These are phyloP conservation scores for Saccharomyces hybrid DNA, from an alignment of 1,139 yeast species.

Conservation along the genomic window DNA sequence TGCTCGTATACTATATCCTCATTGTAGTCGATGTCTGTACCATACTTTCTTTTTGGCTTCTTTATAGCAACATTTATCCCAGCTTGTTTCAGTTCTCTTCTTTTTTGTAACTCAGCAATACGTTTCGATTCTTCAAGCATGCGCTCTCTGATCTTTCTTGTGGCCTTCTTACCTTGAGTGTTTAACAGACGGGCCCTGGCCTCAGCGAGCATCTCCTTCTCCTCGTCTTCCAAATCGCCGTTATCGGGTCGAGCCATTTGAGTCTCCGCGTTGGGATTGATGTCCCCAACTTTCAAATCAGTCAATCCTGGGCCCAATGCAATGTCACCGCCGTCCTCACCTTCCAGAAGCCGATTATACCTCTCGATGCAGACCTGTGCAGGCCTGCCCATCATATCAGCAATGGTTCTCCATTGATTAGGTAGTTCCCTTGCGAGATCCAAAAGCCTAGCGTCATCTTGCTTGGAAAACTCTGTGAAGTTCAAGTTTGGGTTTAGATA, in stretches of 20 bases:
- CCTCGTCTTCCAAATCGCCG: constrained; percentile 78
- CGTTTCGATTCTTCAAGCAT: constrained; percentile 68
- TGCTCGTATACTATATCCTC: constrained; percentile 78
- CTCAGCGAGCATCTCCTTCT: constrained; percentile 85
- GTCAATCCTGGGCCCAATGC: constrained; percentile 42
- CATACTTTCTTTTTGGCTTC: constrained; percentile 43
- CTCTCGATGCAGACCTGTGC: constrained; percentile 87
- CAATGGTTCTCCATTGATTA: constrained; percentile 90
- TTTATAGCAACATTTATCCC: constrained; percentile 54
- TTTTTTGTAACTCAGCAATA: constrained; percentile 67
- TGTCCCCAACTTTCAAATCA: constrained; percentile 42
- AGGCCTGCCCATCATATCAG: constrained; percentile 73
- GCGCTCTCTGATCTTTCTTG: constrained; percentile 80
- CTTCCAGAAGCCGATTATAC: constrained; percentile 69
- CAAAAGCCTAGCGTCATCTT: constrained; percentile 70
- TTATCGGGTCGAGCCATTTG: constrained; percentile 78
- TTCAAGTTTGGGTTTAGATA: constrained; percentile 71
- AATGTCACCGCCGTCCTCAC: constrained; percentile 42
- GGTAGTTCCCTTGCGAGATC: constrained; percentile 67
- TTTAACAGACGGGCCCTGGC: constrained; percentile 88
- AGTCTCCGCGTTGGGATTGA: constrained; percentile 71
- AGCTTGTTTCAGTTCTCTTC: constrained; percentile 81
- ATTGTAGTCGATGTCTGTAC: constrained; percentile 69
- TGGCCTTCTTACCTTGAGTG: constrained; percentile 93
- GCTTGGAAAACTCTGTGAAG: constrained; percentile 60